Evolutionary conservation across 306 rosid genomes (phyloP), one percentile per base, ranked within the genome.

Genomic region (Adenanthera pavonina): DNA sequence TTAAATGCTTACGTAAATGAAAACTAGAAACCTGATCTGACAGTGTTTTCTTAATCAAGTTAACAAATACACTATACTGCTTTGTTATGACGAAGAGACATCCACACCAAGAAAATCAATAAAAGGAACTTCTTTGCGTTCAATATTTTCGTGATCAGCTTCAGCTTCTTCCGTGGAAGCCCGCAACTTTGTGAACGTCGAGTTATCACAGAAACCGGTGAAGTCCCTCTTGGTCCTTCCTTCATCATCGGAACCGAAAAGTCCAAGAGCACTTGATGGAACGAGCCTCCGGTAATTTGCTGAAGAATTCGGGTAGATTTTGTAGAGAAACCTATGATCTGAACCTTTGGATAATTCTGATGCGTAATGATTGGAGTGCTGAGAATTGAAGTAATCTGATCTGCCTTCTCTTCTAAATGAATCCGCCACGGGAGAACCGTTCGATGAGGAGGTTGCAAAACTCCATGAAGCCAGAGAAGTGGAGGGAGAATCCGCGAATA

Each of bases 81-180:
- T 44, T 44, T 66, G 69, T 72, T 68, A 81, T 61, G 59, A 83
- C 8, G 88, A 87, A 72, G 92, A 84, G 59, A 79, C 57, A 69
- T 88, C 90, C 51, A 88, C 90, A 81, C 92, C 94, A 66, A 90
- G 92, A 87, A 88, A 90, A 88, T 87, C 92, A 52, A 85, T 83
- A 89, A 87, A 90, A 38, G 84, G 85, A 73, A 87, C 80, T 47
- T 83, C 80, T 76, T 80, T 85, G 38, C 52, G 68, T 72, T 79
- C 80, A 53, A 68, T 73, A 16, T 57, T 20, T 1, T 54, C 75
- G 41, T 43, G 34, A 43, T 77, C 69, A 49, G 46, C 67, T 57
- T 68, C 80, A 56, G 49, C 89, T 75, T 82, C 83, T 44, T 72
- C 77, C 8, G 48, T 46, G 9, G 87, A 48, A 59, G 65, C 51